Percentiles rank a stretch among this genome's conserved stretches.
These are phyloP conservation scores for Penstemon newberryi DNA, from an alignment of 257 asterid genomes.

Conservation along the genomic window DNA sequence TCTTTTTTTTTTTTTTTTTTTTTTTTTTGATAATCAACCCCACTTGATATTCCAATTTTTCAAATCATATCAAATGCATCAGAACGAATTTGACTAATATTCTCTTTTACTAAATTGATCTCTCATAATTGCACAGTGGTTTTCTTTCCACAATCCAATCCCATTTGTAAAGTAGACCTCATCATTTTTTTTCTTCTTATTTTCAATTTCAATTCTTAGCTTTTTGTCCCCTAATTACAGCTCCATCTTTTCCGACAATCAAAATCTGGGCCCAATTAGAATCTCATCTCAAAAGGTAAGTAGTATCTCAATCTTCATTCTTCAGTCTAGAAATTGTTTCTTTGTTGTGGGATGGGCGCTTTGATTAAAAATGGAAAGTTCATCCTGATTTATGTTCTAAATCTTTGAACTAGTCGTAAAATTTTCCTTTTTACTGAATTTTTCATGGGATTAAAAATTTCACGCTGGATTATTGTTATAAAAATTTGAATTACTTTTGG, in stretches of 20 bases:
- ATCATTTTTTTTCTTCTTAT: background rate
- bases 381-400: slow-evolving; percentile 14
- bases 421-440: background rate
- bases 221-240: slow-evolving; percentile 8
- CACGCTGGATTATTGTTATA: background rate
- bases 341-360: background rate
- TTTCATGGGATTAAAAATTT: slow-evolving; percentile 21
- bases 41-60: no score
- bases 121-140: slow-evolving; percentile 30
- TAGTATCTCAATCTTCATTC: background rate
- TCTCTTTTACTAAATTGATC: background rate
- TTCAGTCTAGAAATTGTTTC: slow-evolving; percentile 2
- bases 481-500: background rate
- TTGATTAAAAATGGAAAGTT: slow-evolving; percentile 21
- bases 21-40: no score
- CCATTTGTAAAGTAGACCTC: slow-evolving; percentile 14
- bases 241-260: slow-evolving; percentile 22
- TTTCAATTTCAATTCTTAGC: background rate
- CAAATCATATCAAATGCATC: background rate
- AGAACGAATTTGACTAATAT: background rate
- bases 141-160: slow-evolving; percentile 24
- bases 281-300: slow-evolving; percentile 1
- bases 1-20: no score
- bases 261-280: slow-evolving; percentile 30
- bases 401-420: slow-evolving; percentile 21